Conservation (phyloP, 2,329 filamentous ascomycete species). For the Xylariaceae sp. region DNA sequence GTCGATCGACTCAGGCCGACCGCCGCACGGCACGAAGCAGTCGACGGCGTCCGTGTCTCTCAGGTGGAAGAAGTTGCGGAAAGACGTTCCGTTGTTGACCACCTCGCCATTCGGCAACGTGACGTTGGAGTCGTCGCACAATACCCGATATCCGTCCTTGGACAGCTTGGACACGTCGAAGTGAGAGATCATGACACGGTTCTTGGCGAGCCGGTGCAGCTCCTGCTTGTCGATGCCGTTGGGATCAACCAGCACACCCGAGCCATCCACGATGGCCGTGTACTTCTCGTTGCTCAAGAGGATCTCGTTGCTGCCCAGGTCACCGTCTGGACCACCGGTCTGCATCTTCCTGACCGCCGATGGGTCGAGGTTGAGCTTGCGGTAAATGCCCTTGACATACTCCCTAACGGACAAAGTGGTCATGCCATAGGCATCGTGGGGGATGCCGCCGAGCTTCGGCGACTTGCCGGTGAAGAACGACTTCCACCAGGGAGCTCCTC, state of each 20-base stretch:
- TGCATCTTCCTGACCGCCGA: conserved; percentile 86
- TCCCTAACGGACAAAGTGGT: conserved; percentile 94
- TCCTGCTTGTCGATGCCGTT: conserved; percentile 82
- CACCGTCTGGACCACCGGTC: conserved; percentile 93
- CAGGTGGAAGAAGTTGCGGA: conserved; percentile 97
- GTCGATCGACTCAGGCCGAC: conserved; percentile 93
- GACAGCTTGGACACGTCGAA: conserved; percentile 85
- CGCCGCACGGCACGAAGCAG: conserved; percentile 91
- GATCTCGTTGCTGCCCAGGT: conserved; percentile 96
- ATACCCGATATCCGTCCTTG: conserved; percentile 78
- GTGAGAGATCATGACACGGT: conserved; percentile 81
- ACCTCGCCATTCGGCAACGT: conserved; percentile 83
- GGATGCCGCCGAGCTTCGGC: conserved; percentile 90
- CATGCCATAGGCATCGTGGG: conserved; percentile 95
- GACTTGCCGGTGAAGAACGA: conserved; percentile 99
- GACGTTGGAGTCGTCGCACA: conserved; percentile 86
- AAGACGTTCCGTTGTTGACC: conserved; percentile 83
- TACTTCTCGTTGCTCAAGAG: conserved; percentile 94
- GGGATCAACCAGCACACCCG: conserved; percentile 89
- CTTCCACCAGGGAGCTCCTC: conserved; percentile 98
- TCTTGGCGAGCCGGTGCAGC: conserved; percentile 76
- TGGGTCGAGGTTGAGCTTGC: conserved; percentile 87
- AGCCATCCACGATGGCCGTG: conserved; percentile 89
- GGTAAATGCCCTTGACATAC: conserved; percentile 94
- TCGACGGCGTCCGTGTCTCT: conserved; percentile 73